Conservation (phyloP, 345 rosid species). For the Murraya koenigii region DNA sequence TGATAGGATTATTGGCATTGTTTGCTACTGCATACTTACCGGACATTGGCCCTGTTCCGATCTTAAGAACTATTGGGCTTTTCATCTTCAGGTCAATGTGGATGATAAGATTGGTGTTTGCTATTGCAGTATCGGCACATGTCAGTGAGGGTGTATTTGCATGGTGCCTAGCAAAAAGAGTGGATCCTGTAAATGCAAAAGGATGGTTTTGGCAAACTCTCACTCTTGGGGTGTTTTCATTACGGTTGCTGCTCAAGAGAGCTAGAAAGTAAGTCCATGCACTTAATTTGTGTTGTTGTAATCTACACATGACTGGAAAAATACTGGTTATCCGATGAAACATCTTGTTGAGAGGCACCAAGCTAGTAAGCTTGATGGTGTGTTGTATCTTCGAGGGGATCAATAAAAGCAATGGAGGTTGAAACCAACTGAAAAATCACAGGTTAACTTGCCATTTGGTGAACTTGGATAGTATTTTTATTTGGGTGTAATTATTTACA, state of each 20-base stretch:
- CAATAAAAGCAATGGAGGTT: too few relatives aligned
- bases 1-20: slow-evolving; percentile 47
- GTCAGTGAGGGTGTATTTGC: slow-evolving; percentile 59
- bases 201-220: slow-evolving; percentile 92
- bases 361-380: too few relatives aligned
- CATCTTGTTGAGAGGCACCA: neutral
- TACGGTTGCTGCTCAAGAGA: slow-evolving; percentile 63
- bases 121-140: slow-evolving; percentile 37
- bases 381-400: too few relatives aligned
- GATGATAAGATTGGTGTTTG: slow-evolving; percentile 38
- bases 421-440: too few relatives aligned
- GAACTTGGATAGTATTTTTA: too few relatives aligned
- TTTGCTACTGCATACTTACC: slow-evolving; percentile 67
- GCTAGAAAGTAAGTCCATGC: slow-evolving; percentile 30
- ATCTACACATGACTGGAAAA: neutral
- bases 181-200: slow-evolving; percentile 65
- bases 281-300: slow-evolving; percentile 11
- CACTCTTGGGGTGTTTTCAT: slow-evolving; percentile 60
- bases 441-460: too few relatives aligned
- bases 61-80: slow-evolving; percentile 48
- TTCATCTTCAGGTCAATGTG: slow-evolving; percentile 54
- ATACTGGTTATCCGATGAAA: neutral
- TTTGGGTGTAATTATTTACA: too few relatives aligned
- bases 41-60: slow-evolving; percentile 57
- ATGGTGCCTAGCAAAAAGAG: slow-evolving; percentile 57